Conservation (phyloP, 2,329 filamentous ascomycete species). For the Bipolaris zeicola region DNA sequence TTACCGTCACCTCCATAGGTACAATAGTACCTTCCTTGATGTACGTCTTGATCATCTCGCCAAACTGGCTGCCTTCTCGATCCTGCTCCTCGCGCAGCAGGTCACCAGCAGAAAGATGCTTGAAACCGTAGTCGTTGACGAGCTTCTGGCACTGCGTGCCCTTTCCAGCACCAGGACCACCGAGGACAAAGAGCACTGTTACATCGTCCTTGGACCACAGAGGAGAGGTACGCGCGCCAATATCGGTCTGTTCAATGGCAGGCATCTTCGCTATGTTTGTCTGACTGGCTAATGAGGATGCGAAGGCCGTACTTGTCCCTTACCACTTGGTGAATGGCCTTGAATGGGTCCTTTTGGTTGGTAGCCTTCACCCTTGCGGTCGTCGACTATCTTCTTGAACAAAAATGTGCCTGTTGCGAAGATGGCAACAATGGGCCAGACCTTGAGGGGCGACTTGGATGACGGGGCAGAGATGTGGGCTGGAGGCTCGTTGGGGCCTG, state of each 20-base stretch:
- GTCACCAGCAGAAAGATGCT: constrained; percentile 91
- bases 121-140: constrained; percentile 86
- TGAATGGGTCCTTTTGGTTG: constrained; percentile 35
- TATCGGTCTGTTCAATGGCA: constrained; percentile 48
- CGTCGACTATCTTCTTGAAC: constrained; percentile 55
- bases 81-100: constrained; percentile 92
- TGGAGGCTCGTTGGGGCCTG: constrained; percentile 48
- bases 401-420: constrained; percentile 53
- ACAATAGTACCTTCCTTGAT: constrained; percentile 96
- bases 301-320: constrained; percentile 26
- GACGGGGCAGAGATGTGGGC: constrained; percentile 39
- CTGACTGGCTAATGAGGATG: constrained; percentile 36
- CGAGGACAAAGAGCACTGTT: constrained; percentile 95
- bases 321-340: constrained; percentile 40
- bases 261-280: constrained; percentile 38
- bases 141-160: constrained; percentile 93
- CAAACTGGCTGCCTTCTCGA: constrained; percentile 83
- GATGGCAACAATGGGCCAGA: constrained; percentile 55
- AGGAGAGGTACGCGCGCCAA: constrained; percentile 60
- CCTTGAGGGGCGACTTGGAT: constrained; percentile 49
- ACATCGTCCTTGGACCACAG: constrained; percentile 77
- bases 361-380: constrained; percentile 48
- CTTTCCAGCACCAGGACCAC: constrained; percentile 93
- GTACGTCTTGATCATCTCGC: constrained; percentile 87
- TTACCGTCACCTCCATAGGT: constrained; percentile 97